Conservation (phyloP, 2,329 filamentous ascomycete genomes). For the Macrophomina phaseolina region DNA sequence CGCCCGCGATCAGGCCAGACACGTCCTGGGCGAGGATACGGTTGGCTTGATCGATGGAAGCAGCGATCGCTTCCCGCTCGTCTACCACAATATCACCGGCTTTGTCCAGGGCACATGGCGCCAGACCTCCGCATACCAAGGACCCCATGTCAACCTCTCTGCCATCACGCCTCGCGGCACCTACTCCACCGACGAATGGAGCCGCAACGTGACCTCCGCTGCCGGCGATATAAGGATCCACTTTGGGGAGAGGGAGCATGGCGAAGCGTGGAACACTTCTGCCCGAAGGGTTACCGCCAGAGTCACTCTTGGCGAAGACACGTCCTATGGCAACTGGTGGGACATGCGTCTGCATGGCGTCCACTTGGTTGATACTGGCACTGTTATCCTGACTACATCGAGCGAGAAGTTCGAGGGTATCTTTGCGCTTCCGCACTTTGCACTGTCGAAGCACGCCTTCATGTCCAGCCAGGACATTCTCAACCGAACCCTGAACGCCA, state of each 20-base stretch:
- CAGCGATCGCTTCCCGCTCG: constrained; percentile 12
- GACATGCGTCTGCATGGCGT: constrained; percentile 81
- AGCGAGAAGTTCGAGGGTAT: constrained; percentile 93
- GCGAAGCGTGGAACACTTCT: constrained; percentile 45
- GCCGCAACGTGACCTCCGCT: constrained; percentile 78
- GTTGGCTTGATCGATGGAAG: constrained; percentile 29
- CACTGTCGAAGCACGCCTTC: constrained; percentile 63
- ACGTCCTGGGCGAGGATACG: constrained; percentile 44
- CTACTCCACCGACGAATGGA: constrained; percentile 72
- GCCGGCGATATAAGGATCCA: constrained; percentile 73
- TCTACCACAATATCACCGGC: constrained; percentile 79
- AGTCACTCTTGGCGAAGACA: constrained; percentile 73
- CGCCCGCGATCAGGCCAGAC: constrained; percentile 62
- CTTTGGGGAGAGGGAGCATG: constrained; percentile 61
- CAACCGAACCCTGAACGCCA: constrained; percentile 72
- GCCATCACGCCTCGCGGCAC: constrained; percentile 68
- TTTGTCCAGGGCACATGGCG: constrained; percentile 79
- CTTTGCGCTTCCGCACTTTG: constrained; percentile 84
- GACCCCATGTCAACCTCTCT: constrained; percentile 50
- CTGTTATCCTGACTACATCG: constrained; percentile 82
- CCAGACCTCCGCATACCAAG: constrained; percentile 44
- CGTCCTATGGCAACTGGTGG: constrained; percentile 74
- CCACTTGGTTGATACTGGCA: constrained; percentile 82
- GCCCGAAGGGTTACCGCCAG: constrained; percentile 73
- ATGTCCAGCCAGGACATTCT: constrained; percentile 61